Evolutionary conservation across 768 basidiomycete genomes (phyloP), one percentile per base, ranked within the genome.

Genomic region (Auriculariales sp.): DNA sequence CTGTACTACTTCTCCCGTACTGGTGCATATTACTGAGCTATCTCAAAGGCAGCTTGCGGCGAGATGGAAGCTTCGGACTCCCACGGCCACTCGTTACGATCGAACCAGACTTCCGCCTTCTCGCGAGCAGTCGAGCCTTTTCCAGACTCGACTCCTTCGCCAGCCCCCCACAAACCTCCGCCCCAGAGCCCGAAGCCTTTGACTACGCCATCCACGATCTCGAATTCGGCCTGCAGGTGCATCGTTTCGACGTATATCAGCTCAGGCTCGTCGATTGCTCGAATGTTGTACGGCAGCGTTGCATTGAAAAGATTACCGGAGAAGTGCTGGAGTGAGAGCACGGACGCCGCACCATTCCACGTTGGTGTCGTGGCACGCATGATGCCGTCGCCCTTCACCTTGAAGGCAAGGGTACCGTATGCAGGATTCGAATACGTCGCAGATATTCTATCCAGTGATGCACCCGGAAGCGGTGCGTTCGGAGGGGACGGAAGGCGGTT

Each of bases 21-120:
- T 29, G 52, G 32, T 39, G 45, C 24, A 28, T 29, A 17, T 19
- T n/a, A n/a, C 39, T 24, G 54, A 39, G 3, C 51, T 52, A 32
- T n/a, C 19, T 32, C 14, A 28, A 55, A 28, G 34, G 61, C 36
- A 57, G 56, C 6, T 17, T 59, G 2, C 57, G 54, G 17, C 58
- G 61, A 47, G 52, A 61, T 3, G 55, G 52, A 48, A n/a, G n/a
- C n/a, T n/a, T n/a, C n/a, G n/a, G n/a, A n/a, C n/a, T n/a, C n/a
- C n/a, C n/a, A n/a, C n/a, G n/a, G n/a, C n/a, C n/a, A n/a, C n/a
- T n/a, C n/a, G n/a, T n/a, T n/a, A n/a, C n/a, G n/a, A n/a, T n/a
- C n/a, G n/a, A n/a, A n/a, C n/a, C n/a, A n/a, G n/a, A n/a, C n/a
- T n/a, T n/a, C n/a, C n/a, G n/a, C n/a, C n/a, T n/a, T n/a, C n/a